Evolutionary conservation across 768 basidiomycete species (phyloP).

Genomic region (Omphalotus guepiniiformis): DNA sequence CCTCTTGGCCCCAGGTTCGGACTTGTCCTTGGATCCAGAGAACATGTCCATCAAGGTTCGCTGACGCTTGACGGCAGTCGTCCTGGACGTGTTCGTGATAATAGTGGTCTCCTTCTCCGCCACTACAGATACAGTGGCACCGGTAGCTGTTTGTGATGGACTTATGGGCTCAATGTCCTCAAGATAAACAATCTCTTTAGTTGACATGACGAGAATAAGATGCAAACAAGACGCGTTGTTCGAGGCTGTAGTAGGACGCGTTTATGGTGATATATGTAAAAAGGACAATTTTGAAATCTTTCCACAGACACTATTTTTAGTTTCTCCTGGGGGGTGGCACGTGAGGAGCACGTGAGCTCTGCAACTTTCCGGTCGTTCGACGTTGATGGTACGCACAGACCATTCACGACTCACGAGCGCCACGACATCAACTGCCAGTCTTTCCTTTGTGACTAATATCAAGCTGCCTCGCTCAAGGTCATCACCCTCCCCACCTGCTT

Average conservation of each 20-base stretch:
- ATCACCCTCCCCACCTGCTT: slow-evolving; percentile 69
- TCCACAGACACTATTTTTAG: too few relatives aligned
- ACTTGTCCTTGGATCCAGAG: slow-evolving; percentile 25
- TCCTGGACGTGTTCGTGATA: slow-evolving; percentile 16
- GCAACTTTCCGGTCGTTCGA: too few relatives aligned
- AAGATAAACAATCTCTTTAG: slow-evolving; percentile 12
- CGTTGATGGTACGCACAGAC: too few relatives aligned
- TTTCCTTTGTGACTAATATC: slow-evolving; percentile 18
- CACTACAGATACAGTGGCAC: not conserved
- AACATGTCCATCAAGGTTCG: slow-evolving; percentile 67
- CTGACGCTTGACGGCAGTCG: slow-evolving; percentile 45
- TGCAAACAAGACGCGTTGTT: not conserved
- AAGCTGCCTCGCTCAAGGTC: slow-evolving; percentile 79
- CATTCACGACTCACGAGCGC: too few relatives aligned
- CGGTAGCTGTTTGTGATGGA: not conserved
- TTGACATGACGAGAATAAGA: not conserved
- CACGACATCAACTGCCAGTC: too few relatives aligned
- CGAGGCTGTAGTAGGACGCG: not conserved
- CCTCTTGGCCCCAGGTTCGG: slow-evolving; percentile 42
- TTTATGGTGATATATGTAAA: not conserved
- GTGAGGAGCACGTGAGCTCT: too few relatives aligned
- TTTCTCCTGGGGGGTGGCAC: too few relatives aligned
- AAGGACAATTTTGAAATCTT: not conserved
- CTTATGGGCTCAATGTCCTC: slow-evolving; percentile 9
- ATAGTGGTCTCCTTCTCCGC: too few relatives aligned